These are phyloP conservation scores for Phialophora macrospora DNA, from an alignment of 2,329 filamentous ascomycete genomes.

Conservation along the genomic window DNA sequence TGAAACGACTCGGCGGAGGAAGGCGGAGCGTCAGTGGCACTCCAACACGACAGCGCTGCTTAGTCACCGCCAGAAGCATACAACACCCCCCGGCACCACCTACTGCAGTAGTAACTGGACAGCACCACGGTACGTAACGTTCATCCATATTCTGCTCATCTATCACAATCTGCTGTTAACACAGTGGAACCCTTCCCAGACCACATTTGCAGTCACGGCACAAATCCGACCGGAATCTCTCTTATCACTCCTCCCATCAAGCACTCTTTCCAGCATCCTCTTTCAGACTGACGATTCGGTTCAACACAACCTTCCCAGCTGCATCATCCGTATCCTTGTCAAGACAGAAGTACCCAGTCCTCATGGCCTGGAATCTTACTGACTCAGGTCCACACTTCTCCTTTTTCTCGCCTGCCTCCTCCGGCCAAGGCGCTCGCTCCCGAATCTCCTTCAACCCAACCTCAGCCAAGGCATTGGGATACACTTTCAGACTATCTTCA, in stretches of 20 bases:
- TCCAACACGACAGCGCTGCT: conserved; percentile 2
- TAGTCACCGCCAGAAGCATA: conserved; percentile 5
- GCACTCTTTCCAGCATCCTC: conserved; percentile 74
- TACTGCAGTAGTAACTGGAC: no score
- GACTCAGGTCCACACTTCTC: conserved; percentile 66
- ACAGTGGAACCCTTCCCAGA: neutral
- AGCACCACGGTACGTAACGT: neutral
- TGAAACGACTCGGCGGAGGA: conserved; percentile 15
- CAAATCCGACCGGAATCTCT: neutral
- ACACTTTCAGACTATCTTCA: conserved; percentile 80
- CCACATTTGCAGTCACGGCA: neutral
- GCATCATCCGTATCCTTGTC: conserved; percentile 74
- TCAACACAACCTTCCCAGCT: conserved; percentile 77
- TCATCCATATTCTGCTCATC: neutral
- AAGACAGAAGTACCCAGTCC: conserved; percentile 84
- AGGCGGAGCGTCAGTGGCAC: conserved; percentile 19
- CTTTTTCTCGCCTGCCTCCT: conserved; percentile 71
- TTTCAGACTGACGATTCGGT: conserved; percentile 89
- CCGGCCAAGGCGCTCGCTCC: conserved; percentile 77
- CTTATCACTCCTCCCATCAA: conserved; percentile 10
- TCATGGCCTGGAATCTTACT: conserved; percentile 88
- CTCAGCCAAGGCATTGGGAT: conserved; percentile 77
- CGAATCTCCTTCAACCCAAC: conserved; percentile 79
- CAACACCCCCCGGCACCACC: no score
- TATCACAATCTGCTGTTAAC: conserved; percentile 2